Conservation (phyloP, 768 basidiomycete species). For the Dentipellis sp. region DNA sequence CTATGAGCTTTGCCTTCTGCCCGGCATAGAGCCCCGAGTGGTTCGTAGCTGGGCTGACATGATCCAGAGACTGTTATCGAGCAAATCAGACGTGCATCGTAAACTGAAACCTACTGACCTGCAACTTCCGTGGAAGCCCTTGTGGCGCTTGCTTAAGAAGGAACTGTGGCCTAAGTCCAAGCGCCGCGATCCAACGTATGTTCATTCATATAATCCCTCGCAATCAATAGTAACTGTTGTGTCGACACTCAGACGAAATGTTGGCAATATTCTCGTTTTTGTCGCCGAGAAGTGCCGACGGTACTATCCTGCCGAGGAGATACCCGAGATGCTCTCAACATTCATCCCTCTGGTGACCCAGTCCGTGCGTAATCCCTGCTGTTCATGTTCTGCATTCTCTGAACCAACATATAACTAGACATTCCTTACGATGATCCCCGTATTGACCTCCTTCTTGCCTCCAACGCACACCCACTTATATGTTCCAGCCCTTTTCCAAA, state of each 20-base stretch:
- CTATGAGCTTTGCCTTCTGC: conserved; percentile 69
- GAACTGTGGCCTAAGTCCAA: conserved; percentile 69
- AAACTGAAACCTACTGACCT: conserved; percentile 63
- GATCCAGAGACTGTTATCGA: conserved; percentile 60
- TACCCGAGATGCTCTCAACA: conserved; percentile 58
- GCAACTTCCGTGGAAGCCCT: conserved; percentile 60
- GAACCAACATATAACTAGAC: conserved; percentile 31
- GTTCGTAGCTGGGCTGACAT: conserved; percentile 73
- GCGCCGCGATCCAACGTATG: conserved; percentile 50
- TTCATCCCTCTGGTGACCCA: conserved; percentile 67
- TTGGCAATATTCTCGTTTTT: conserved; percentile 63
- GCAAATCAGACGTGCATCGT: conserved; percentile 53
- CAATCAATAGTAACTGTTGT: conserved; percentile 2
- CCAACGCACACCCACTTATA: conserved; percentile 57
- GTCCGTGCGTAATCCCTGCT: conserved; percentile 37
- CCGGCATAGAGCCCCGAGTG: conserved; percentile 65
- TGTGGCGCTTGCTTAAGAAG: conserved; percentile 68
- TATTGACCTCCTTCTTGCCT: conserved; percentile 72
- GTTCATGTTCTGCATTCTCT: not conserved
- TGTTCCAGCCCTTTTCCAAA: conserved; percentile 58
- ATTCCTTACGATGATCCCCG: conserved; percentile 60
- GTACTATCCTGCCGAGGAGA: conserved; percentile 60
- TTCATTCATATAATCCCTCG: conserved; percentile 1
- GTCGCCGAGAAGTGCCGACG: conserved; percentile 63
- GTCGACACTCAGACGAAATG: conserved; percentile 31